phyloP scores from a whole-genome alignment of 805 yeast genomes.

The Naumovozyma baii region DNA sequence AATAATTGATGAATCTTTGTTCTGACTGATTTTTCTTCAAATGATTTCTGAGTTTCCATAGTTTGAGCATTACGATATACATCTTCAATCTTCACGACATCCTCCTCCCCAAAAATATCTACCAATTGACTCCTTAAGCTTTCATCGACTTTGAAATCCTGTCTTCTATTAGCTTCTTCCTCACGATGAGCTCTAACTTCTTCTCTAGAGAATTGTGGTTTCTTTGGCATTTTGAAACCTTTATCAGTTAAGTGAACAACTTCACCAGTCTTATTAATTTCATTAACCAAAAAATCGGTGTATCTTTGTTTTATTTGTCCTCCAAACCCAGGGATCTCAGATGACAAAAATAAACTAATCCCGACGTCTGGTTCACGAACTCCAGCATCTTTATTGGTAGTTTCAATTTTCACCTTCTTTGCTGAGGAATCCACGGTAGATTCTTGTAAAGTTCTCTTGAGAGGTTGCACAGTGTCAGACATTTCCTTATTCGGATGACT shows the following conservation, averaged over 20 bases:
- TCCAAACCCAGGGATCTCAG: slow-evolving; percentile 49
- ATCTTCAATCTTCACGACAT: slow-evolving; percentile 45
- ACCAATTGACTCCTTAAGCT: slow-evolving; percentile 41
- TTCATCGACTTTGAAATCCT: slow-evolving; percentile 35
- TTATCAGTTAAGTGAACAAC: slow-evolving; percentile 70
- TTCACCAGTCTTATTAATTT: slow-evolving; percentile 55
- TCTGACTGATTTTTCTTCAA: slow-evolving; percentile 63
- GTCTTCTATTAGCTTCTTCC: slow-evolving; percentile 23
- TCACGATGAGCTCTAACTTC: slow-evolving; percentile 31
- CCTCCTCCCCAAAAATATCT: slow-evolving; percentile 49
- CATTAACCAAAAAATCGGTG: slow-evolving; percentile 90
- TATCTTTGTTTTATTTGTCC: slow-evolving; percentile 84
- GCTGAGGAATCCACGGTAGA: slow-evolving; percentile 1
- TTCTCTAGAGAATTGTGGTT: slow-evolving; percentile 36
- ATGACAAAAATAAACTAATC: slow-evolving; percentile 58
- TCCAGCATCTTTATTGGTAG: slow-evolving; percentile 26
- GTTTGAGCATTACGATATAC: slow-evolving; percentile 46
- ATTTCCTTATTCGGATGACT: too few relatives aligned
- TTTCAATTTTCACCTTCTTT: slow-evolving; percentile 11
- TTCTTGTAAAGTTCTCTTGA: slow-evolving; percentile 12
- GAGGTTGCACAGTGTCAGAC: slow-evolving; percentile 6
- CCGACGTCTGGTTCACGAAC: slow-evolving; percentile 79
- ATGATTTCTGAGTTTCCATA: slow-evolving; percentile 46
- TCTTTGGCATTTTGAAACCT: slow-evolving; percentile 52
- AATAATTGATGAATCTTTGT: slow-evolving; percentile 70